Evolutionary conservation across 176 grass and related monocot species (phyloP).

Genomic region (Ensete ventricosum): DNA sequence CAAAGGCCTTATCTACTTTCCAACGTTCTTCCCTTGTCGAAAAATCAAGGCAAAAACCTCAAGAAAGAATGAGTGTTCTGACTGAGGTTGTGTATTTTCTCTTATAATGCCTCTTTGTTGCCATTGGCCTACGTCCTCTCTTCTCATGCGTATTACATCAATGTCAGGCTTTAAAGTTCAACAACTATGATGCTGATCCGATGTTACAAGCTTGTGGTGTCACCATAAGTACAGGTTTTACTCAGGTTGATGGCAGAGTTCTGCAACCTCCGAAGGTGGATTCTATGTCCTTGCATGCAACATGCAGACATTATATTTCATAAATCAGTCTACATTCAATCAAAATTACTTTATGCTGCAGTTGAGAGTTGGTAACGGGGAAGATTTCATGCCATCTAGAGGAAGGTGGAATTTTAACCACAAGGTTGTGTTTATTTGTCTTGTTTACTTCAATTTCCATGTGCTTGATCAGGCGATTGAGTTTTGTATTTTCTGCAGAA

Average conservation of each 20-base stretch:
- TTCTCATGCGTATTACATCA: not conserved
- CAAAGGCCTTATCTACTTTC: constrained; percentile 49
- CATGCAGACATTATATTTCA: not conserved
- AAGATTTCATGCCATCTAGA: constrained; percentile 56
- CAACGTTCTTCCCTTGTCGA: constrained; percentile 73
- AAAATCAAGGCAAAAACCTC: constrained; percentile 89
- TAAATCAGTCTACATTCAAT: not conserved
- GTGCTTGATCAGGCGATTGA: not conserved
- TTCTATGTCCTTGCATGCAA: not conserved
- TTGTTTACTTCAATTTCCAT: too few relatives aligned
- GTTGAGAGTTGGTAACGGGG: constrained; percentile 69
- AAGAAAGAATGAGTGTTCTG: constrained; percentile 61
- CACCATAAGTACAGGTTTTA: constrained; percentile 50
- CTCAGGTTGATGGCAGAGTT: constrained; percentile 55
- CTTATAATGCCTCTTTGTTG: not conserved
- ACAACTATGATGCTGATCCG: constrained; percentile 58
- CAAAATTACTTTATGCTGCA: constrained; percentile 17
- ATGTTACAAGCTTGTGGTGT: constrained; percentile 68
- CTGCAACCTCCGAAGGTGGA: constrained; percentile 50
- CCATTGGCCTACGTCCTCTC: not conserved
- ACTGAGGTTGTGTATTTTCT: constrained; percentile 35
- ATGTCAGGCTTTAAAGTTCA: constrained; percentile 41
- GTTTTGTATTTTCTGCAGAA: constrained; percentile 30
- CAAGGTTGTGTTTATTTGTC: constrained; percentile 31
- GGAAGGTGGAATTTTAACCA: constrained; percentile 95